phyloP scores from a whole-genome alignment of 139 green algal species.

The Coccomyxa sp. region DNA sequence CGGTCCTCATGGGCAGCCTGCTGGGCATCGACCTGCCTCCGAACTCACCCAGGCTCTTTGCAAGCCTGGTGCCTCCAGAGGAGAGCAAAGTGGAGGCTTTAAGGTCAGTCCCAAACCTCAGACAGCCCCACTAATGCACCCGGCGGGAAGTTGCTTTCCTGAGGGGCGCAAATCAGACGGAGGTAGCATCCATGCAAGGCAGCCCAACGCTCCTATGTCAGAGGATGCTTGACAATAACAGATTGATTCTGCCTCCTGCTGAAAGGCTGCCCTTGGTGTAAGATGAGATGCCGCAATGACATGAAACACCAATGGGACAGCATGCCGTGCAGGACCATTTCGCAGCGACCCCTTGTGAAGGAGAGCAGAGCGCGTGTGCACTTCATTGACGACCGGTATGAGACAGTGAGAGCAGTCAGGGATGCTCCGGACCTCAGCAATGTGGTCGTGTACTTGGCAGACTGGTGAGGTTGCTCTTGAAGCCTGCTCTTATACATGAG shows the following conservation, averaged over 20 bases:
- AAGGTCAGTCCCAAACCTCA: neutral
- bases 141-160: no score
- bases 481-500: no score
- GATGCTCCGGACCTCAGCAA: conserved; percentile 21
- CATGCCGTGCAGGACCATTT: conserved; percentile 27
- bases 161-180: no score
- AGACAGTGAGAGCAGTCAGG: conserved; percentile 55
- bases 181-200: no score
- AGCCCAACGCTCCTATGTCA: no score
- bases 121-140: no score
- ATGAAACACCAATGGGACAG: neutral
- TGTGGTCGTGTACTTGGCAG: conserved; percentile 55
- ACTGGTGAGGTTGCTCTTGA: conserved; percentile 30
- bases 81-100: conserved; percentile 56
- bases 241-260: no score
- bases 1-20: conserved; percentile 18
- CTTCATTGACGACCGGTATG: conserved; percentile 73
- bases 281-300: neutral
- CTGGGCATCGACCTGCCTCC: conserved; percentile 36
- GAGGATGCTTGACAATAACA: no score
- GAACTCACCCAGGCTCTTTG: conserved; percentile 49
- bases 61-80: conserved; percentile 57
- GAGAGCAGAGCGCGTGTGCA: conserved; percentile 40
- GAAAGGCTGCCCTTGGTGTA: no score
- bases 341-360: conserved; percentile 25